phyloP scores from a whole-genome alignment of 495 filamentous ascomycete genomes.

The Aspergillus ellipticus region DNA sequence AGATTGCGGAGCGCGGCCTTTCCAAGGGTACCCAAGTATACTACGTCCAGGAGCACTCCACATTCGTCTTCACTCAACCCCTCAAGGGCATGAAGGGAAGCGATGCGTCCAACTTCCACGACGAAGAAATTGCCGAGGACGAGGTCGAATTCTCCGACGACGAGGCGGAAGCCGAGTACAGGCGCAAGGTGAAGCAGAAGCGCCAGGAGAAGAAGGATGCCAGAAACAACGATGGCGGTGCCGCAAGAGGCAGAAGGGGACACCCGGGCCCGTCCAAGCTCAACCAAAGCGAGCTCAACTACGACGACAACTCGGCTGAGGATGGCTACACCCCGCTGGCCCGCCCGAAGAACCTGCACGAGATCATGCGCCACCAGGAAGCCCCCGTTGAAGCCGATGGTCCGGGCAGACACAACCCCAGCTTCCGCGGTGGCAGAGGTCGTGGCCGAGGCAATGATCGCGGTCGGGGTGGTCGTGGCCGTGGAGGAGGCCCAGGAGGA shows the following conservation, averaged over 20 bases:
- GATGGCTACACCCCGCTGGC: slow-evolving; percentile 64
- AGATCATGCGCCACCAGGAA: slow-evolving; percentile 46
- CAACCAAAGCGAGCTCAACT: slow-evolving; percentile 49
- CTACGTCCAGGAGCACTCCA: slow-evolving; percentile 71
- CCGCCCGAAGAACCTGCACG: slow-evolving; percentile 57
- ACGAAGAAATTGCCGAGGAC: slow-evolving; percentile 82
- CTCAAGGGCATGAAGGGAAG: slow-evolving; percentile 75
- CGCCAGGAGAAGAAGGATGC: slow-evolving; percentile 46
- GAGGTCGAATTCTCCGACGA: slow-evolving; percentile 96
- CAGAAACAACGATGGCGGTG: slow-evolving; percentile 28
- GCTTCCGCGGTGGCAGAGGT: slow-evolving; percentile 38
- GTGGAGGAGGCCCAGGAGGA: slow-evolving; percentile 48
- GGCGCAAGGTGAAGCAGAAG: slow-evolving; percentile 62
- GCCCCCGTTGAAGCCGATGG: slow-evolving; percentile 46
- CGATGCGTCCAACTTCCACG: slow-evolving; percentile 89
- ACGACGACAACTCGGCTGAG: slow-evolving; percentile 49
- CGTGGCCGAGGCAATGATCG: slow-evolving; percentile 43
- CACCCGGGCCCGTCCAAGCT: slow-evolving; percentile 37
- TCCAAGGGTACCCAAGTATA: slow-evolving; percentile 62
- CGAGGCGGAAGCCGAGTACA: slow-evolving; percentile 84
- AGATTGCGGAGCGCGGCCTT: slow-evolving; percentile 64
- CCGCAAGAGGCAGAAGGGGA: slow-evolving; percentile 31
- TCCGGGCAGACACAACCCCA: slow-evolving; percentile 17
- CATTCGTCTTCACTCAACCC: slow-evolving; percentile 77
- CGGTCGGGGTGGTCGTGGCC: slow-evolving; percentile 43